Conservation (phyloP, 139 green algal species). For the Marvania coccoides region DNA sequence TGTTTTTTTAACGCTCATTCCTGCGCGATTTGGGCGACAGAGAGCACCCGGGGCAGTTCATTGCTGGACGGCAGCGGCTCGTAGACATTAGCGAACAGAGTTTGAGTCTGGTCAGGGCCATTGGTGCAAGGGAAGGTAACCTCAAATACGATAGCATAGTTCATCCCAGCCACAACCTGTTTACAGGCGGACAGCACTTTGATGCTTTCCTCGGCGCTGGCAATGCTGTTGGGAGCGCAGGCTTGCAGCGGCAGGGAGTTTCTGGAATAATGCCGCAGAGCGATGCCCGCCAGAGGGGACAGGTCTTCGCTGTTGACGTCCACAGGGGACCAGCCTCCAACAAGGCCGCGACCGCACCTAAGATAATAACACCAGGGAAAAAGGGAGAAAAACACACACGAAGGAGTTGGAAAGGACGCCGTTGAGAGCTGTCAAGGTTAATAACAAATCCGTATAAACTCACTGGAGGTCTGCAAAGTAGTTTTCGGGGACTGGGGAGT, state of each 20-base stretch:
- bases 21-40: too few relatives aligned
- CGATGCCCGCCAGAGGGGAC: not conserved
- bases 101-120: not conserved
- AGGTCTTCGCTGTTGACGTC: not conserved
- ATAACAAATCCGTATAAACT: not conserved
- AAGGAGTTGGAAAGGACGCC: not conserved
- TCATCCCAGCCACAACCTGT: conserved; percentile 6
- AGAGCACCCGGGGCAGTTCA: too few relatives aligned
- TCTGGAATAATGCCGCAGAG: not conserved
- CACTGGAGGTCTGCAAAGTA: not conserved
- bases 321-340: not conserved
- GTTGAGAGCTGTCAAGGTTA: not conserved
- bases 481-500: not conserved
- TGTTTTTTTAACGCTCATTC: too few relatives aligned
- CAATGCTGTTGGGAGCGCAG: too few relatives aligned
- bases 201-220: not conserved
- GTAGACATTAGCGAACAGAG: not conserved
- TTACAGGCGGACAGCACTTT: not conserved
- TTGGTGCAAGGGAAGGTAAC: not conserved
- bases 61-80: not conserved
- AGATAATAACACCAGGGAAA: too few relatives aligned
- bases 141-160: conserved; percentile 1
- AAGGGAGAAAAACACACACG: too few relatives aligned
- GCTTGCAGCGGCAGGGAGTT: not conserved
- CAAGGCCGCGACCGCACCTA: not conserved